Base-by-base conservation (phyloP, 192 early-diverging fungal species). In the Backusella westeae region DNA sequence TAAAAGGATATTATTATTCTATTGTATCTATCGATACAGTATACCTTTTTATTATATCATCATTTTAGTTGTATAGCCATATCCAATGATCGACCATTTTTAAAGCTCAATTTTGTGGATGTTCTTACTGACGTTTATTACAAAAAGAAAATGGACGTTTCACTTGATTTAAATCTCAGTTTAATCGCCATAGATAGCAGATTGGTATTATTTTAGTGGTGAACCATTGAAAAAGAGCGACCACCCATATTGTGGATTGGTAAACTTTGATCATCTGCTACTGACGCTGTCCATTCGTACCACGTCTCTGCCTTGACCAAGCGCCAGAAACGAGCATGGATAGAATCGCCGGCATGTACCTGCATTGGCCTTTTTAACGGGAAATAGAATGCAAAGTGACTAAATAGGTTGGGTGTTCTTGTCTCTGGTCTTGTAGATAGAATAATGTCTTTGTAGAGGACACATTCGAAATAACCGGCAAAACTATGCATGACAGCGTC, bases 321-420 rank as follows among this genome's bases (percentile, higher is more conserved):
- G n/a, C 98, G 80, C 97, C 98, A 99, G 78, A 98, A 93, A 73
- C 93, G 86, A 10, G 96, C 82, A 12, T 81, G 79, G 1, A 99
- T 79, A 0, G 70, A 67, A 9, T 89, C 80, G 12, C 88, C 89
- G 6, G 81, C 74, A 9, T 85, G 84, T 21, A 94, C 86, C 70
- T 85, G 84, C 36, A 98, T 71, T 6, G 98, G 97, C 0, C 78
- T 87, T 86, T 89, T 77, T 56, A 90, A 63, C 5, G 98, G 98
- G 77, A 99, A 98, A 77, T 89, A 98, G 69, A 98, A 95, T 2
- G 97, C 96, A 82, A 99, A 98, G 97, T 97, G 99, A 75, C 92
- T 94, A 72, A 95, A 94, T 97, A 99, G 98, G 4, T 88, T 94
- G 14, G 91, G 87, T 4, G 96, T 94, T 76, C 97, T 97, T 15